Evolutionary conservation across 1,284 basidiomycete species (phyloP).

Genomic region (Malassezia globosa): DNA sequence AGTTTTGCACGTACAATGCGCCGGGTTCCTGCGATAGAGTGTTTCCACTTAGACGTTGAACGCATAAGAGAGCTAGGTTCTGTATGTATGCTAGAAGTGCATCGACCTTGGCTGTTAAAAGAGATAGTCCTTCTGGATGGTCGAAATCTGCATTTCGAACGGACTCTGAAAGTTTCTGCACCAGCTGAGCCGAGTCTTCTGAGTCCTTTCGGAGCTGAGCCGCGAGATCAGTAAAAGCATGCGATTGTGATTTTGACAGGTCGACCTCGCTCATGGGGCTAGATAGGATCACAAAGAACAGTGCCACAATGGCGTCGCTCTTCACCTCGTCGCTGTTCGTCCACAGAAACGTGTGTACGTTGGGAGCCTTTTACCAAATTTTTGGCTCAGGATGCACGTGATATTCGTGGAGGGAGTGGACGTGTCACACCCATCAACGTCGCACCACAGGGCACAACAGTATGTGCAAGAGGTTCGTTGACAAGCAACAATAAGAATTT

Average conservation of each 20-base stretch:
- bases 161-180: constrained; percentile 2
- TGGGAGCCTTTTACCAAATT: too few relatives aligned
- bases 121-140: constrained; percentile 64
- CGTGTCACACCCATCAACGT: not conserved
- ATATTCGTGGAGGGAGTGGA: not conserved
- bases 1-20: constrained; percentile 22
- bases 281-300: too few relatives aligned
- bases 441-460: too few relatives aligned
- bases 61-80: constrained; percentile 58
- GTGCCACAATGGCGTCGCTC: too few relatives aligned
- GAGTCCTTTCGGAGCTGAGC: not conserved
- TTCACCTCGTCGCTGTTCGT: too few relatives aligned
- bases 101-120: constrained; percentile 78
- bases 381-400: too few relatives aligned
- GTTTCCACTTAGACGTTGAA: constrained; percentile 26
- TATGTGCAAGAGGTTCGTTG: too few relatives aligned
- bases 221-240: not conserved
- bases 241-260: not conserved
- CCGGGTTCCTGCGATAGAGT: constrained; percentile 18
- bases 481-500: not conserved
- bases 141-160: constrained; percentile 11
- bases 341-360: too few relatives aligned
- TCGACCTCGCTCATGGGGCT: constrained; percentile 4
- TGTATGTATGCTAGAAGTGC: constrained; percentile 77
- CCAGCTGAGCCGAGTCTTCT: not conserved